Evolutionary conservation across 2,329 filamentous ascomycete genomes (phyloP), one percentile per base, ranked within the genome.

Genomic region (Beauveria sp.): DNA sequence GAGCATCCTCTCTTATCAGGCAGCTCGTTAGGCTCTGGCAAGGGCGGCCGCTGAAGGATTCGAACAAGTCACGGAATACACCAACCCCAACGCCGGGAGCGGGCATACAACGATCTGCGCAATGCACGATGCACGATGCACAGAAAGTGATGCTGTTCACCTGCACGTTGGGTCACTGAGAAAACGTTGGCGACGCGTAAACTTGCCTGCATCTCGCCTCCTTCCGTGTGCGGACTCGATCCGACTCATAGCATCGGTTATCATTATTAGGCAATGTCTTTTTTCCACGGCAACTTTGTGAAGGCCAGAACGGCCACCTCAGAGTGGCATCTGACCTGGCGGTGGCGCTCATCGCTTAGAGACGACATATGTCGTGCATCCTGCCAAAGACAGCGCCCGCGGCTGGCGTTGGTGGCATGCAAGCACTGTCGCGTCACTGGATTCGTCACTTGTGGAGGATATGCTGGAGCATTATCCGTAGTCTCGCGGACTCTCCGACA

Each of bases 351-450:
- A 10, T 37, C 16, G 26, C 14, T 20, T 22, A 22, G 20, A 48
- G 12, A n/a, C 24, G 24, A 22, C 22, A 22, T 18, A 51, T 59
- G 56, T 59, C 56, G 56, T 59, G 56, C 47, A 52, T 59, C n/a
- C 56, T 47, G 44, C 30, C 55, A 51, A 41, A 50, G 34, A 51
- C 46, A 46, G 24, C 40, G 34, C 44, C 8, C 7, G 24, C 8
- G 10, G 22, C 16, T 48, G 10, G n/a, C 55, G 30, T 37, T 26
- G 24, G 28, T 9, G 30, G 46, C 10, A 51, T 59, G 56, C 47
- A 59, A 59, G 46, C 24, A 59, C 24, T 18, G 34, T 18, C 37
- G 12, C 5, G 22, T 58, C 8, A 28, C 47, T 30, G 47, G 46
- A 22, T 44, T 59, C 24, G 24, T 59, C 47, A 44, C 47, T 52